Evolutionary conservation across 2,329 filamentous ascomycete genomes (phyloP), one percentile per base, ranked within the genome.

Genomic region (Lasiodiplodia citricola): DNA sequence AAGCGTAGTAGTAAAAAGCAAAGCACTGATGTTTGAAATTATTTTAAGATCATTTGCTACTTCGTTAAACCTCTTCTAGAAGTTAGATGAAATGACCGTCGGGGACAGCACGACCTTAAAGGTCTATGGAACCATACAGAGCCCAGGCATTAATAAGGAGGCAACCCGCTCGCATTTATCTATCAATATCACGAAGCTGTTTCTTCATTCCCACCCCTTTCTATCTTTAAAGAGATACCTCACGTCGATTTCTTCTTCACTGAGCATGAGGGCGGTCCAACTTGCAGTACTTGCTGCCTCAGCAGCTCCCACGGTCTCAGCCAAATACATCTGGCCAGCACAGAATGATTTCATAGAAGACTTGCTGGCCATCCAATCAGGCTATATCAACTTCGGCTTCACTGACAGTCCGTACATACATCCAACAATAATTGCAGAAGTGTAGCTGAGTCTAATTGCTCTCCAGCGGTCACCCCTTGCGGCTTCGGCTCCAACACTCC

Each of bases 311-410:
- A 11, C n/a, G 7, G n/a, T 28, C 18, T 35, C 38, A 2, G 64
- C 64, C 4, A 35, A 44, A 7, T 67, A 67, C 35, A 28, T 50
- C 14, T 67, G 64, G 64, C 64, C 64, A 18, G 56, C 64, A 14
- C 31, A 28, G 41, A 35, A 67, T 16, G 64, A 67, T 38, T 47
- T 31, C 3, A 10, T 67, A 18, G 64, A 67, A 18, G 64, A 67
- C 28, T 10, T 67, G n/a, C 18, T 67, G 2, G 28, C 31, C 41
- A 47, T 67, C 4, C 64, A 67, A 37, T 6, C 16, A 10, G 64
- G 64, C 21, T 67, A 67, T 18, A 47, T 67, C n/a, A 51, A 25
- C 41, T 23, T 41, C 11, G 64, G 64, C n/a, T 67, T 67, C 35
- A 37, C 50, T 6, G 64, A 67, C 21, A 3, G 64, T 67, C 37